Evolutionary conservation across 2,329 filamentous ascomycete genomes (phyloP), one percentile per base, ranked within the genome.

Genomic region (Epichloe brachyelytri): DNA sequence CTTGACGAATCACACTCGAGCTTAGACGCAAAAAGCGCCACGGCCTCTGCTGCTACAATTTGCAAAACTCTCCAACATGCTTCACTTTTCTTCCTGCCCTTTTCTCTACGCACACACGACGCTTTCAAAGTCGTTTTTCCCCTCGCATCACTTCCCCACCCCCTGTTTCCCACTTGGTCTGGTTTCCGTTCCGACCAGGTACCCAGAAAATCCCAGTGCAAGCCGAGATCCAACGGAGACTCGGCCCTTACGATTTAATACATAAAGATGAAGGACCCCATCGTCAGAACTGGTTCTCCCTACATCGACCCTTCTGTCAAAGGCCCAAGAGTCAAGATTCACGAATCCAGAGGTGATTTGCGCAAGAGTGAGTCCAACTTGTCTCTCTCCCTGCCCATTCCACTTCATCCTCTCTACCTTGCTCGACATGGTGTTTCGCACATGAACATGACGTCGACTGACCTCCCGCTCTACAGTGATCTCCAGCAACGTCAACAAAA

Each of bases 401-500:
- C 34, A n/a, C 34, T n/a, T 2, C 19, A 14, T 47, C n/a, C 40
- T 38, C 11, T 11, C 7, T n/a, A 22, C 14, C 43, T 14, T 26
- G 6, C 14, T 33, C 15, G 43, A 15, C n/a, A 44, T 26, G 14
- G 8, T 6, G 7, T 26, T 44, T 11, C 12, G 15, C 20, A 44
- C 19, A 26, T 10, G 10, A 37, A 43, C 43, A 40, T 45, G 20
- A 17, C 30, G 11, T 38, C n/a, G 38, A 26, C 44, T 46, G 39
- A 46, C 34, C 11, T 33, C 20, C 48, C 53, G 33, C 33, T 10
- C 50, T 44, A 19, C 57, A 78, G 75, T 80, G 76, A 69, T 77
- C 68, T 62, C 68, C 63, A 76, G 69, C 63, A 77, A 74, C 66
- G 79, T 96, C 65, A 95, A 96, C 82, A 91, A 90, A 77, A 96